Percentiles rank a stretch among this genome's conserved stretches.
Evolutionary conservation across 1,284 basidiomycete genomes (phyloP).

Genomic region (Amylostereum areolatum): DNA sequence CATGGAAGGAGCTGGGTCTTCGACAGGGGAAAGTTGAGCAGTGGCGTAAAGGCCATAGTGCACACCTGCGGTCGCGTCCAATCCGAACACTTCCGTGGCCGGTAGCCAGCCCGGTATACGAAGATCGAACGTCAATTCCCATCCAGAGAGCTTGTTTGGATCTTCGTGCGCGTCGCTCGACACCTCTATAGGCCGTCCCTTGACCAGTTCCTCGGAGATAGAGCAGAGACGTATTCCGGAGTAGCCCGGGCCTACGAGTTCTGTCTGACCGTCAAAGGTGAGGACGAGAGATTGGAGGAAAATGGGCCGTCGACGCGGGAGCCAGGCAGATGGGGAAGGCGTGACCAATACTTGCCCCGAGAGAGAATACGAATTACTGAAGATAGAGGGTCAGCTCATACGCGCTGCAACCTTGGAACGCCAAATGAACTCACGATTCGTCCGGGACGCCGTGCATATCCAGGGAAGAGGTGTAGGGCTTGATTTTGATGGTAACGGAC

Average conservation of each 20-base stretch:
- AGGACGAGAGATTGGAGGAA: conserved; percentile 61
- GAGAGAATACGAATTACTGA: conserved; percentile 69
- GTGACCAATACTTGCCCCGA: conserved; percentile 66
- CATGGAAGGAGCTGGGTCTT: conserved; percentile 34
- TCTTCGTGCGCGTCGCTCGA: conserved; percentile 57
- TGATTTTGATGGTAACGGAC: conserved; percentile 57
- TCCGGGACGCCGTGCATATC: conserved; percentile 68
- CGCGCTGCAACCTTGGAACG: no score
- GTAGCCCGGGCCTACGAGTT: conserved; percentile 60
- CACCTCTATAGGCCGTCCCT: conserved; percentile 46
- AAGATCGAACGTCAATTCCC: conserved; percentile 70
- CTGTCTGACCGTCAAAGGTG: conserved; percentile 74
- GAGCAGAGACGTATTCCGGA: conserved; percentile 57
- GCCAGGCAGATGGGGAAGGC: conserved; percentile 41
- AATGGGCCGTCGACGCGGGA: conserved; percentile 42
- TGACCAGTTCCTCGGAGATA: conserved; percentile 54
- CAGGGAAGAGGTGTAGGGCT: conserved; percentile 45
- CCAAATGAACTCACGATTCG: conserved; percentile 42
- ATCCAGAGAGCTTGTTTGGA: conserved; percentile 36
- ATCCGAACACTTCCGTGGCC: conserved; percentile 42
- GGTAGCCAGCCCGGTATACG: conserved; percentile 77
- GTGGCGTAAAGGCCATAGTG: conserved; percentile 64
- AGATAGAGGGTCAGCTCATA: neutral
- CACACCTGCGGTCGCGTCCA: conserved; percentile 42
- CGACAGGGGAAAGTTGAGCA: conserved; percentile 42